Evolutionary conservation across 2,329 filamentous ascomycete genomes (phyloP), one percentile per base, ranked within the genome.

Genomic region (Sporothrix brunneoviolacea): DNA sequence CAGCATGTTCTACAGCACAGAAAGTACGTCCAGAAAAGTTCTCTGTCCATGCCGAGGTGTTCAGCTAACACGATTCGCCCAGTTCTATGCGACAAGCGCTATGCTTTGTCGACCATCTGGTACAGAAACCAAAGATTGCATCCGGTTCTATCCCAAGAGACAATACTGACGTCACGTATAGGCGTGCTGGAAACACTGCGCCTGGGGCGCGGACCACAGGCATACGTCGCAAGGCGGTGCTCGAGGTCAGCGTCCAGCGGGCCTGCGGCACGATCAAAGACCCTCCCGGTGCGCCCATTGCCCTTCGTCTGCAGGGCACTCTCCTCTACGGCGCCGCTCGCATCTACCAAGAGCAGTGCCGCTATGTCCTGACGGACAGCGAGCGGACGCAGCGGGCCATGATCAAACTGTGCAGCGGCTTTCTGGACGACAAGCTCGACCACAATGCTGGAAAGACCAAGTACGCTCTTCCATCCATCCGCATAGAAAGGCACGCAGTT

Each of bases 41-140:
- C 18, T 13, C 12, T 9, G 7, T 28, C 10, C 19, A 8, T 13
- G 2, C 12, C 6, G 0, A 4, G 18, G 33, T 68, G 39, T n/a
- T 71, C 59, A 18, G 9, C 19, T 38, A n/a, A 18, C 10, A 33
- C 15, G 3, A 5, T 9, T 15, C n/a, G 1, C 24, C 9, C 51
- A 84, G 81, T 98, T 53, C 80, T 98, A 50, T 93, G 84, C 4
- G 91, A 80, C 55, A 83, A 83, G 62, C 85, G 93, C 65, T 87
- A 96, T 78, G 93, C 93, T 50, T 87, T 98, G 51, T 86, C 91
- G 13, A 98, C 91, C 2, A 84, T 98, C 54, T 98, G 93, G 91
- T 95, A 74, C n/a, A n/a, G n/a, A n/a, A n/a, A n/a, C n/a, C n/a
- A n/a, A n/a, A n/a, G n/a, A n/a, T n/a, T 61, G 79, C 62, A 12